Evolutionary conservation across 768 basidiomycete genomes (phyloP).

Genomic region (Calocybe indica): DNA sequence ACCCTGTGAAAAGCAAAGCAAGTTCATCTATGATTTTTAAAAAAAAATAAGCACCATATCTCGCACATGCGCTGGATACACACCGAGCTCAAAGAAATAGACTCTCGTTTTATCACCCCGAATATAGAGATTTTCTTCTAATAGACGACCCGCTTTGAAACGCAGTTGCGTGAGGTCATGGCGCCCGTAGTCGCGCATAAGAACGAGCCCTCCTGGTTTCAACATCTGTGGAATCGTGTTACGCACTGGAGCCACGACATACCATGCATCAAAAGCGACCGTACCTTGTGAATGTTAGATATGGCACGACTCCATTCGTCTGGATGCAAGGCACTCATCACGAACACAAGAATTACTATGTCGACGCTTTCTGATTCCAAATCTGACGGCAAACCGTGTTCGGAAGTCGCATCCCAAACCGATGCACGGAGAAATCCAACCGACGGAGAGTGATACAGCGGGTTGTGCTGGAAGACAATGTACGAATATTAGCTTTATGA

Average conservation of each 20-base stretch:
- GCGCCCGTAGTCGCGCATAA: constrained; percentile 93
- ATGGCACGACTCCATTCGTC: constrained; percentile 85
- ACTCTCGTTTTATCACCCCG: constrained; percentile 96
- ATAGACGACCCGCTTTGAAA: constrained; percentile 81
- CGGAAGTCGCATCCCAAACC: constrained; percentile 88
- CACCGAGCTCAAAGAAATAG: constrained; percentile 92
- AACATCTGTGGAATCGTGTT: constrained; percentile 52
- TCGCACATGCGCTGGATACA: constrained; percentile 7
- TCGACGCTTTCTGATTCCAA: constrained; percentile 71
- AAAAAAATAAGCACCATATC: not conserved
- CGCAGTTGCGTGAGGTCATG: constrained; percentile 93
- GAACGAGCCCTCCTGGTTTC: constrained; percentile 79
- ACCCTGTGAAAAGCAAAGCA: constrained; percentile 72
- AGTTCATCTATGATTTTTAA: constrained; percentile 55
- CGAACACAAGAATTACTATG: constrained; percentile 88
- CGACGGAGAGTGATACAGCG: constrained; percentile 61
- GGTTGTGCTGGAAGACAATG: constrained; percentile 47
- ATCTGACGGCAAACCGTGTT: constrained; percentile 51
- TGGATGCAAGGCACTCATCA: constrained; percentile 90
- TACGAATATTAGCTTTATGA: constrained; percentile 1
- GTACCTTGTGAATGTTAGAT: constrained; percentile 69
- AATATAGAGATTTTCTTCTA: constrained; percentile 94
- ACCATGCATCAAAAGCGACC: not conserved
- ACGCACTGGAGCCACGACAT: not conserved
- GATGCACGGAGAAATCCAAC: constrained; percentile 69